Evolutionary conservation across 83 land plant species (phyloP).

Genomic region (Thuja plicata): DNA sequence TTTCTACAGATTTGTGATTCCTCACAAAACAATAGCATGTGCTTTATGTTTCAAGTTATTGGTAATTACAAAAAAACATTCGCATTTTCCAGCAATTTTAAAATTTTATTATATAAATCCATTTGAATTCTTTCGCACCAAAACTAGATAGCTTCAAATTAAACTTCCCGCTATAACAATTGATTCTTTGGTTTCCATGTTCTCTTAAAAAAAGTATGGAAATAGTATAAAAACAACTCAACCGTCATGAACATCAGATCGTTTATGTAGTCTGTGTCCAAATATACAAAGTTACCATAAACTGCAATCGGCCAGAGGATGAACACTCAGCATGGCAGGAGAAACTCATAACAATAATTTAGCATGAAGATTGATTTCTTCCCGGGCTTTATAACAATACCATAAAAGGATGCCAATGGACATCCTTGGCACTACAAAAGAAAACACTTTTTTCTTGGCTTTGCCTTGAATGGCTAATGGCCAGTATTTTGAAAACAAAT

Average conservation of each 20-base stretch:
- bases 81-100: not conserved
- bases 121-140: not conserved
- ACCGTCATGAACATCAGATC: not conserved
- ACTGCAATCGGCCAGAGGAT: not conserved
- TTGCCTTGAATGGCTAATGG: not conserved
- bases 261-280: not conserved
- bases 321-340: not conserved
- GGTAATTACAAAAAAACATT: not conserved
- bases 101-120: not conserved
- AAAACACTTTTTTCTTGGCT: not conserved
- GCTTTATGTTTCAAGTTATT: not conserved
- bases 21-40: not conserved
- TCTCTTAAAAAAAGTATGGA: not conserved
- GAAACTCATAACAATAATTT: not conserved
- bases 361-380: not conserved
- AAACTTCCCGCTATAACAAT: not conserved
- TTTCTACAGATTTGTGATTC: not conserved
- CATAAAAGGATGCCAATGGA: not conserved
- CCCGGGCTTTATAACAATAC: not conserved
- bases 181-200: not conserved
- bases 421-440: not conserved
- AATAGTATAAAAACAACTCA: not conserved
- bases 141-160: not conserved
- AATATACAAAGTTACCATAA: not conserved
- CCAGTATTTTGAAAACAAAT: not conserved